Percentiles rank a stretch among this genome's conserved stretches.
Conservation (phyloP, 345 rosid genomes). For the Arabidopsis arenosa region DNA sequence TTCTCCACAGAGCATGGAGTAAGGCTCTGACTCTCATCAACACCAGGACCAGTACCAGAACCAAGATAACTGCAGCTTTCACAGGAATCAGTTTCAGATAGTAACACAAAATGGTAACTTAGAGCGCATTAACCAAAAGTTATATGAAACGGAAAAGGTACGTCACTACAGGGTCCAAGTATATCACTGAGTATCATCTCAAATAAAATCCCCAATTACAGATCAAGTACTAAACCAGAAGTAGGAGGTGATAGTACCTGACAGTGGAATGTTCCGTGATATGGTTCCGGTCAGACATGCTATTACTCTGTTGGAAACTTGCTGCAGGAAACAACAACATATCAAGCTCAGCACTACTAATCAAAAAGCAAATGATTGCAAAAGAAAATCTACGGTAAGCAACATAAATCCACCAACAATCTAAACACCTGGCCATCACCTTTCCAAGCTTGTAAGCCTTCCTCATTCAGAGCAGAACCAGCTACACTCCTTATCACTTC, state of each 20-base stretch:
- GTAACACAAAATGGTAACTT: slow-evolving; percentile 18
- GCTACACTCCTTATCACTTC: slow-evolving; percentile 75
- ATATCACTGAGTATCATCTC: slow-evolving; percentile 17
- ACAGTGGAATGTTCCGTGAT: slow-evolving; percentile 42
- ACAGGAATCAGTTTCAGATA: slow-evolving; percentile 25
- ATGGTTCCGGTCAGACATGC: slow-evolving; percentile 46
- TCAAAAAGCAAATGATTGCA: slow-evolving; percentile 14
- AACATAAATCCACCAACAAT: slow-evolving; percentile 12
- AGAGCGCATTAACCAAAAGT: slow-evolving; percentile 9
- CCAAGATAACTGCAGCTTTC: slow-evolving; percentile 51
- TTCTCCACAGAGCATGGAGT: slow-evolving; percentile 45
- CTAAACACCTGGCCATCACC: slow-evolving; percentile 53
- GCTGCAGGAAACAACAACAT: slow-evolving; percentile 52
- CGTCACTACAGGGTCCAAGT: slow-evolving; percentile 7
- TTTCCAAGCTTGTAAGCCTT: slow-evolving; percentile 82
- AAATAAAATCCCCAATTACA: neutral
- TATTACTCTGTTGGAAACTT: slow-evolving; percentile 52
- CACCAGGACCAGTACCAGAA: slow-evolving; percentile 44
- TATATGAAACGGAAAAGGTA: neutral
- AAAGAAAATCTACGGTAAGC: slow-evolving; percentile 4
- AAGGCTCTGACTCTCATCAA: slow-evolving; percentile 50
- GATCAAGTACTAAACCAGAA: neutral
- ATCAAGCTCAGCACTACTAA: slow-evolving; percentile 34
- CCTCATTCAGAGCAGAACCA: slow-evolving; percentile 80
- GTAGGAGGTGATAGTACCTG: slow-evolving; percentile 47